Evolutionary conservation across 352 stramenopile species (phyloP), one percentile per base, ranked within the genome.

Genomic region (Globisporangium middletonii): DNA sequence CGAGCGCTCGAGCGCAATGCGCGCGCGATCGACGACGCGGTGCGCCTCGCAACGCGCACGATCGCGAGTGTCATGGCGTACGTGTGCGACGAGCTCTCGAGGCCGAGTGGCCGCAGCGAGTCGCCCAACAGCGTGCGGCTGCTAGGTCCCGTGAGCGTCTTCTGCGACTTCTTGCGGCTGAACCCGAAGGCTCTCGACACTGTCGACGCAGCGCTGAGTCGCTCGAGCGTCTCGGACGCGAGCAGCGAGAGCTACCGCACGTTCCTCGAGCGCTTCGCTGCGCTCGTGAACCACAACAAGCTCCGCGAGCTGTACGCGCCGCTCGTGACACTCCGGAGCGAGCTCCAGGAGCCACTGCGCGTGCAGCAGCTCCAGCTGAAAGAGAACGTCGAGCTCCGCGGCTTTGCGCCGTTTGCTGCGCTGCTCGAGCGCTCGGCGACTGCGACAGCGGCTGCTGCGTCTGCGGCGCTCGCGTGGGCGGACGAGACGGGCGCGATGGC

Each of bases 341-440:
- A 73, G 28, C 33, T 55, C 5, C 63, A 67, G 16, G 58, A 67
- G 53, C 47, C 38, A 41, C 50, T 82, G 15, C 57, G 45, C 11
- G 68, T 78, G 45, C 61, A 79, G 60, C 65, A 80, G 59, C 57
- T 82, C 50, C 61, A 73, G 55, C 62, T 93, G 44, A 90, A 89
- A 59, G 83, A 93, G 51, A 90, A 72, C 33, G 53, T 88, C 4
- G 83, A 93, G 62, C 65, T 93, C 57, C 69, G 68, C 51, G 82
- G 83, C 0, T 93, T 91, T 62, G 56, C 69, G 38, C 81, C 83
- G 15, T 62, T 93, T 41, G 60, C 73, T 9, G 53, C 54, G 3
- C 38, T 76, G 26, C 53, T 71, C 30, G 61, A 74, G 33, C 33
- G 33, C 4, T 38, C 33, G 33, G 4, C 30, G 0, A 8, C 30